Base-by-base conservation (phyloP, 164 flowering plant genomes). In the Annona squamosa region DNA sequence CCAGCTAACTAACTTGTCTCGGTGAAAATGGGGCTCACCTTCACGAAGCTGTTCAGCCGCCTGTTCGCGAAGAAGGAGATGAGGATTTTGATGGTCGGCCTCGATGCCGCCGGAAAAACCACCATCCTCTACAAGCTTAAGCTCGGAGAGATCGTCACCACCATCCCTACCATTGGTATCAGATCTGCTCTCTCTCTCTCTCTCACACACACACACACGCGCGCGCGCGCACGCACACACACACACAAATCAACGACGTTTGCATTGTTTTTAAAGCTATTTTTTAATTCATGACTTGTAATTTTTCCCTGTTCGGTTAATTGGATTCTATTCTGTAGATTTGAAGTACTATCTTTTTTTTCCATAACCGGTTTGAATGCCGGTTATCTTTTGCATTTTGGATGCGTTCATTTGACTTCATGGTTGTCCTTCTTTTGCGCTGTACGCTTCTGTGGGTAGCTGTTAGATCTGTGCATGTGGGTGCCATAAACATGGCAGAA, bases 51-150 rank as follows among this genome's bases (percentile, higher is more conserved):
- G 64, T 90, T 91, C 73, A 93, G 98, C 81, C 88, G 95, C 84
- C 90, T 93, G 65, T 93, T 93, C 79, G 98, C 97, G 85, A 93
- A 93, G 93, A 93, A 82, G 77, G 98, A 93, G 82, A 91, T 93
- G 97, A 84, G 98, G 42, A 91, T 93, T 82, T 82, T 93, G 79
- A 93, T 93, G 98, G 98, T 93, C 43, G 98, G 98, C 89, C 97
- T 93, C 68, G 98, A 92, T 86, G 98, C 98, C 0, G 98, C 98
- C 85, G 98, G 98, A 89, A 92, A 92, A 89, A 93, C 98, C 52
- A 93, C 98, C 72, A 93, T 93, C 12, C 82, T 93, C 81, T 93
- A 93, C 86, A 93, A 93, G 88, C 88, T 93, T 76, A 93, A 93
- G 93, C 97, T 93, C 64, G 98, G 96, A 63, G 98, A 93, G 87